Base-by-base conservation (phyloP, 371 early-diverging fungal species). In the Haplosporangium sp. region DNA sequence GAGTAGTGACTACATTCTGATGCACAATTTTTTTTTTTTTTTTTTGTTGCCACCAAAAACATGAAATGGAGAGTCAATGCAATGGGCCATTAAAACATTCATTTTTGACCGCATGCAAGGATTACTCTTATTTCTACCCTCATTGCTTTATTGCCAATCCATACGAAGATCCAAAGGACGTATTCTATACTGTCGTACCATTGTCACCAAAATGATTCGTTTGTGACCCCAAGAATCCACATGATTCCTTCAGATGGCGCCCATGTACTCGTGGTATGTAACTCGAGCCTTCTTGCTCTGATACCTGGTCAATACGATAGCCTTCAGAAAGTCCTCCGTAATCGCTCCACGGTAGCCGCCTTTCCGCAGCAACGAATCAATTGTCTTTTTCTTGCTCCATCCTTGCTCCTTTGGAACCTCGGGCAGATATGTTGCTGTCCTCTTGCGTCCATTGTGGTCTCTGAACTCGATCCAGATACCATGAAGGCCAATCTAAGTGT, bases 391-490 rank as follows among this genome's bases (percentile, higher is more conserved):
- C 68, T 97, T 92, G 2, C 88, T 89, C 98, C 98, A 98, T 6
- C 89, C 59, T 48, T 70, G 72, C 54, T 88, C 90, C 83, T 85
- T 90, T 85, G 92, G 89, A 43, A 98, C 92, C 66, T 98, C 96
- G 1, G 98, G 98, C 55, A 98, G 82, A 77, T 93, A 98, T 1
- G 98, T 98, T 5, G 96, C 94, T 2, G 93, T 91, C 23, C 80
- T 80, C 55, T 82, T 82, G n/a, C 80, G 64, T 4, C 91, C 90
- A 37, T 85, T 67, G 40, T 79, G 55, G 50, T 83, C 83, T 5
- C 61, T 61, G 69, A 95, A 98, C 70, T 94, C 94, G 38, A 97
- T 94, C 92, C 95, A 92, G 43, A 98, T 92, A 9, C 98, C 98
- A 81, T 98, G 98, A 10, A 63, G 82, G 13, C 98, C 98, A 43